Evolutionary conservation across 371 early-diverging fungal genomes (phyloP), one percentile per base, ranked within the genome.

Genomic region (Mucor mucedo): DNA sequence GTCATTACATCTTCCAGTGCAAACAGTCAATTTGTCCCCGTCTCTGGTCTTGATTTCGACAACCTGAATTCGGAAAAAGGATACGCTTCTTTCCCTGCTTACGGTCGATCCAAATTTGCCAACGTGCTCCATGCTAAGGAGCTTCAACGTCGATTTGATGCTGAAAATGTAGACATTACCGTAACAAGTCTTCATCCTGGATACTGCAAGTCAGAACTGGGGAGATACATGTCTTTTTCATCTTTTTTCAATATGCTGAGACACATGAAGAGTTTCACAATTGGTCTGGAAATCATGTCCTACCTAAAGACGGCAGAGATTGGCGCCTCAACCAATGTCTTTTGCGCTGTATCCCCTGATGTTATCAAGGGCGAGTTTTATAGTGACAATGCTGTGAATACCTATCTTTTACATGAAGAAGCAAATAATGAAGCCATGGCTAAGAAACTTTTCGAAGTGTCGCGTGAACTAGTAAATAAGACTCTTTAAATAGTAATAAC

Each of bases 91-190:
- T 11, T 28, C 0, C n/a, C 21, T 0, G 57, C 52, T 0, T 75
- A 75, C 29, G 59, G 47, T 9, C 39, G 59, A 54, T 55, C 70
- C 0, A 71, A 68, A 48, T 44, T 66, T 28, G 52, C 27, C 13
- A 47, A 91, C 67, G 55, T 89, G 38, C 68, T 88, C 7, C 89
- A 87, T 71, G 68, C 86, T 2, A 76, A 66, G 8, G 81, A 76
- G 5, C 71, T 92, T 16, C 76, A 78, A 5, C 73, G 78, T 53
- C 77, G 76, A 33, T 62, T 86, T 50, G 41, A 59, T 41, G 60
- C 10, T 6, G 52, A 60, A 52, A 29, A 29, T 10, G 52, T 60
- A 5, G 52, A 60, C 52, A n/a, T 52, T 11, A 52, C 52, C 0
- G 60, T 60, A 6, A 42, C 44, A 8, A 42, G 52, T 29, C 41